Evolutionary conservation across 495 filamentous ascomycete species (phyloP).

Genomic region (Hypoxylon subgilvum): DNA sequence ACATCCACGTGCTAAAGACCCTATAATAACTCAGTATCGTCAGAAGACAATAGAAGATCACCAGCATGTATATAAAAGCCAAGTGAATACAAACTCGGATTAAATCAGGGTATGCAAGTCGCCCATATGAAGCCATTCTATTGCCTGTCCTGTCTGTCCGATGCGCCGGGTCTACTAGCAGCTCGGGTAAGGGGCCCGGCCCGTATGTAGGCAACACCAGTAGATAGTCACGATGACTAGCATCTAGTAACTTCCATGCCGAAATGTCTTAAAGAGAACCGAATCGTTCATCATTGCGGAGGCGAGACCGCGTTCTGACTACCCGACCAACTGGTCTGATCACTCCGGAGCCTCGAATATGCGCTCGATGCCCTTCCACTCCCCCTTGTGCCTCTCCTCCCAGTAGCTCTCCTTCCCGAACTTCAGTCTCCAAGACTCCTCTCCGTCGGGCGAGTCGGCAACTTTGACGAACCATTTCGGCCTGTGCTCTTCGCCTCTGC

Average conservation of each 20-base stretch:
- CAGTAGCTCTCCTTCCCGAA: constrained; percentile 85
- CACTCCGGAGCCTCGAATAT: constrained; percentile 61
- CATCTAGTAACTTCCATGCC: too few species aligned
- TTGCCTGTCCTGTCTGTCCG: too few species aligned
- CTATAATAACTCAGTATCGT: too few species aligned
- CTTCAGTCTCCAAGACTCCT: constrained; percentile 83
- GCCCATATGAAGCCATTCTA: too few species aligned
- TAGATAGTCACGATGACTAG: too few species aligned
- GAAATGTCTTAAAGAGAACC: background rate
- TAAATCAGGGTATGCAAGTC: too few species aligned
- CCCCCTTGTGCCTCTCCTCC: constrained; percentile 76
- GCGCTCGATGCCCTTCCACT: constrained; percentile 72
- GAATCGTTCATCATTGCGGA: background rate
- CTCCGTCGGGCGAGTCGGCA: constrained; percentile 59
- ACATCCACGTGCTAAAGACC: too few species aligned
- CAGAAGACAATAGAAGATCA: too few species aligned
- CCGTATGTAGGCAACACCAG: background rate
- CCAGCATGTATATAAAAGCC: too few species aligned
- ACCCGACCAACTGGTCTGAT: background rate
- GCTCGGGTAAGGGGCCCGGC: too few species aligned
- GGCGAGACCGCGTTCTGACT: background rate
- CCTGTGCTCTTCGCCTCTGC: constrained; percentile 67
- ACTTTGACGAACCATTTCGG: constrained; percentile 84
- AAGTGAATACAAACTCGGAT: too few species aligned
- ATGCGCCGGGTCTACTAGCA: too few species aligned